Conservation (phyloP, 2,329 filamentous ascomycete species). For the Aspergillus flavus region DNA sequence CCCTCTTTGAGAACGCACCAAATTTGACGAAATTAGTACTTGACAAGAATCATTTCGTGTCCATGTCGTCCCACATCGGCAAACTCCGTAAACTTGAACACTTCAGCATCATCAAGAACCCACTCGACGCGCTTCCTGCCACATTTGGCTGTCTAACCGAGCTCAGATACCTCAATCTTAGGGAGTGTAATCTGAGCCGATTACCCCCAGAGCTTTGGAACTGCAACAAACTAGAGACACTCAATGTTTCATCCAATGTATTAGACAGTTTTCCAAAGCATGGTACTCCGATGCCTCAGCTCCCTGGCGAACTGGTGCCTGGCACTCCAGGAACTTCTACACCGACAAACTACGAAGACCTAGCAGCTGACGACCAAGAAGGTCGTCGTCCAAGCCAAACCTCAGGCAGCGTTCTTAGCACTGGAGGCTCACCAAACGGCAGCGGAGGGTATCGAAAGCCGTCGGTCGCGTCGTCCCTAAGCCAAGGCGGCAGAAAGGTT, state of each 20-base stretch:
- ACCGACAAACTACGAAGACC: conserved; percentile 76
- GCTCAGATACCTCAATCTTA: conserved; percentile 80
- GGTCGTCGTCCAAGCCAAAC: conserved; percentile 80
- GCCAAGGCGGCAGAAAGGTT: conserved; percentile 78
- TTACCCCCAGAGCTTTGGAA: conserved; percentile 96
- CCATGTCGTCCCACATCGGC: conserved; percentile 81
- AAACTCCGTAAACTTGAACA: conserved; percentile 81
- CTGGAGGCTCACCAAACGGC: conserved; percentile 69
- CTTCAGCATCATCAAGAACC: conserved; percentile 92
- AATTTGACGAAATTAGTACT: conserved; percentile 86
- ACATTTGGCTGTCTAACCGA: conserved; percentile 88
- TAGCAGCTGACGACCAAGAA: conserved; percentile 66
- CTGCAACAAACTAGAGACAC: conserved; percentile 82
- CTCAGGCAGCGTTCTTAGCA: conserved; percentile 73
- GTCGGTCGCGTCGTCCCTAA: conserved; percentile 79
- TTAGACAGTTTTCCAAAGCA: conserved; percentile 89
- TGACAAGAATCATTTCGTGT: conserved; percentile 95
- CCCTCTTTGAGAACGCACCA: conserved; percentile 82
- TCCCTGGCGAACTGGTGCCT: conserved; percentile 53
- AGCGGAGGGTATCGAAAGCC: conserved; percentile 65
- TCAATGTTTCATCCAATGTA: conserved; percentile 95
- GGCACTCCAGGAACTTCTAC: conserved; percentile 55
- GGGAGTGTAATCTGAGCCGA: conserved; percentile 89
- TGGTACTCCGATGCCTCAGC: conserved; percentile 64
- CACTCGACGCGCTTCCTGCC: conserved; percentile 76